Evolutionary conservation across 164 flowering plant species (phyloP), one percentile per base, ranked within the genome.

Genomic region (Umbilicus rupestris): DNA sequence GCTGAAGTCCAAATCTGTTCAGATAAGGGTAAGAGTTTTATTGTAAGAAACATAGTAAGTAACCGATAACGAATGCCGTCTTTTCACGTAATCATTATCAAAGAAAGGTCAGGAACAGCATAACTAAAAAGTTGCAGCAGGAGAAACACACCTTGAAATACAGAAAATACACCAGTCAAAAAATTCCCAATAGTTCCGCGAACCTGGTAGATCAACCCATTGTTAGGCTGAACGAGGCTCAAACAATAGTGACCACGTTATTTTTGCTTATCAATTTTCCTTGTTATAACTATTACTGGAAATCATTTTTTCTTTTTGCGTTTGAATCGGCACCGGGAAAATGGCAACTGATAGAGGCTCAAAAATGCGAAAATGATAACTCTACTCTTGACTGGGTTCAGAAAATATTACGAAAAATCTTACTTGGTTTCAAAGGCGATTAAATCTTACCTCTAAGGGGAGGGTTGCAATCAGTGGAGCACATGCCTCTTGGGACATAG

Each of bases 381-480:
- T 46, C 19, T 6, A 41, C 16, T 5, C 44, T 41, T 10, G 44
- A 41, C 44, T 41, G 44, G 44, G 44, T 41, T 41, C 16, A 41
- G 16, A 14, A 41, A 41, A 10, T 41, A 6, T 41, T 14, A 10
- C 10, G 16, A 14, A 6, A 41, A 41, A 2, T 41, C 44, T 41
- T 9, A 41, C 10, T 41, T 41, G 2, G 10, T 41, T 14, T 14
- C 44, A 41, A 41, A 41, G 44, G 44, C 44, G 24, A 45, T 49
- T 11, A 28, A 59, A 42, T 50, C 62, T 68, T 47, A 85, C 96
- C 89, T 92, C 98, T 75, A 92, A 77, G 50, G 98, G 96, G 73
- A 92, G 90, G 4, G 96, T 92, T 19, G 94, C 94, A 74, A 87
- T 83, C 66, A 92, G 70, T 29, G 98, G 94, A 66, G 98, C 98